Percentiles rank a stretch among this genome's conserved stretches.
Conservation (phyloP, 73 alveolate genomes). For the Paramecium octaurelia region DNA sequence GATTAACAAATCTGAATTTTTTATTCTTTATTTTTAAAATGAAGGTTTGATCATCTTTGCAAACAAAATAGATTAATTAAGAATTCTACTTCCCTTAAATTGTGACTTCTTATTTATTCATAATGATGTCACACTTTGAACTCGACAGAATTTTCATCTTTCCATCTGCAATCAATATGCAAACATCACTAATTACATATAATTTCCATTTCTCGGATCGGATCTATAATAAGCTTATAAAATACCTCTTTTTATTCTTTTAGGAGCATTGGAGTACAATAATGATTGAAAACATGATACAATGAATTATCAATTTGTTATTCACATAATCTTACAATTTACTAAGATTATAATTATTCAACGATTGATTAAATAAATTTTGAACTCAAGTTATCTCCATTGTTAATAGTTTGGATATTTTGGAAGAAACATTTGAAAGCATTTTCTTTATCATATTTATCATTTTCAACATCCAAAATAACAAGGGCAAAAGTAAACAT, state of each 20-base stretch:
- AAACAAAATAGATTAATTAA: not conserved
- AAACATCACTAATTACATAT: not conserved
- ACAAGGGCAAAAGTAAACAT: conserved; percentile 57
- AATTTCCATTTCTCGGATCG: not conserved
- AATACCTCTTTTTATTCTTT: not conserved
- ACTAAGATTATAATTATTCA: not conserved
- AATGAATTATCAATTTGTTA: not conserved
- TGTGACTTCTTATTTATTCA: not conserved
- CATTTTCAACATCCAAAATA: conserved; percentile 39
- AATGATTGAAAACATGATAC: not conserved
- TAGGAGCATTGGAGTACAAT: not conserved
- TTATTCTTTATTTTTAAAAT: not conserved
- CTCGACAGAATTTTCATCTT: not conserved
- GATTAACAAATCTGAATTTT: not conserved
- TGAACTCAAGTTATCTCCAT: conserved; percentile 26
- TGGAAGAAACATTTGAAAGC: not conserved
- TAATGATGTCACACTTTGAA: not conserved
- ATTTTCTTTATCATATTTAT: not conserved
- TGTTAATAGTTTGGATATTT: conserved; percentile 16
- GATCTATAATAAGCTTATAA: not conserved
- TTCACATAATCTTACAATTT: not conserved
- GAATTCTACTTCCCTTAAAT: not conserved
- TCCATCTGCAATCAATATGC: not conserved
- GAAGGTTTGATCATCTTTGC: not conserved
- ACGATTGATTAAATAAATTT: not conserved